Evolutionary conservation across 148 eudicot genomes (phyloP).

Genomic region (Pharnaceum exiguum): DNA sequence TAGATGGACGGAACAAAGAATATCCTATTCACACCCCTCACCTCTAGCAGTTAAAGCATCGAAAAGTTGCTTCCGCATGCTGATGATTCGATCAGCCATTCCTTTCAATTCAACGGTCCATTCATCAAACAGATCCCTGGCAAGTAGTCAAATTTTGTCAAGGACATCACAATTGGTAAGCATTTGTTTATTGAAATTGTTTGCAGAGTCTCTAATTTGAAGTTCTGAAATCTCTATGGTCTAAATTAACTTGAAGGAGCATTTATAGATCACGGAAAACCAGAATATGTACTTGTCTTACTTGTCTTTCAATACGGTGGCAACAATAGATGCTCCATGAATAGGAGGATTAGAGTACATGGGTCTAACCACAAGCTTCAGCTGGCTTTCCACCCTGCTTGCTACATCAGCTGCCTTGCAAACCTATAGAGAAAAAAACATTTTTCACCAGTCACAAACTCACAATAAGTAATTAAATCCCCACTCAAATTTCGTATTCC

Average conservation of each 20-base stretch:
- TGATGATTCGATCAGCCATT: slow-evolving; percentile 49
- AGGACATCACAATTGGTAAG: no score
- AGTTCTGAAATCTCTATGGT: no score
- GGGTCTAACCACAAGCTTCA: slow-evolving; percentile 48
- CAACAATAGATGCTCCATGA: slow-evolving; percentile 50
- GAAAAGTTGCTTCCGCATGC: slow-evolving; percentile 41
- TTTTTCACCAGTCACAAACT: not conserved
- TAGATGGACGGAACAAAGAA: no score
- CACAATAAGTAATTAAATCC: no score
- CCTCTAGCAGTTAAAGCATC: slow-evolving; percentile 41
- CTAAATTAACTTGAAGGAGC: not conserved
- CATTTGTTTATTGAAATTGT: no score
- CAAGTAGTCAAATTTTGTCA: slow-evolving; percentile 4
- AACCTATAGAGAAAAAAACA: slow-evolving; percentile 20
- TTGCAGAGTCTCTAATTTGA: no score
- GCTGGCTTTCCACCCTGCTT: slow-evolving; percentile 44
- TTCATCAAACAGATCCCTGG: slow-evolving; percentile 31
- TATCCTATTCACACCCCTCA: no score
- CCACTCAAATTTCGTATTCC: no score
- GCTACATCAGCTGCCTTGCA: slow-evolving; percentile 41
- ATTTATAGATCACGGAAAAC: not conserved
- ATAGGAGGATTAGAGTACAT: slow-evolving; percentile 48
- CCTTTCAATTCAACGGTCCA: slow-evolving; percentile 43
- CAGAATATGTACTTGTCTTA: slow-evolving; percentile 31
- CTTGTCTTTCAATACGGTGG: slow-evolving; percentile 41